phyloP scores from a whole-genome alignment of 441 rosid species.

The Capsella rubella region DNA sequence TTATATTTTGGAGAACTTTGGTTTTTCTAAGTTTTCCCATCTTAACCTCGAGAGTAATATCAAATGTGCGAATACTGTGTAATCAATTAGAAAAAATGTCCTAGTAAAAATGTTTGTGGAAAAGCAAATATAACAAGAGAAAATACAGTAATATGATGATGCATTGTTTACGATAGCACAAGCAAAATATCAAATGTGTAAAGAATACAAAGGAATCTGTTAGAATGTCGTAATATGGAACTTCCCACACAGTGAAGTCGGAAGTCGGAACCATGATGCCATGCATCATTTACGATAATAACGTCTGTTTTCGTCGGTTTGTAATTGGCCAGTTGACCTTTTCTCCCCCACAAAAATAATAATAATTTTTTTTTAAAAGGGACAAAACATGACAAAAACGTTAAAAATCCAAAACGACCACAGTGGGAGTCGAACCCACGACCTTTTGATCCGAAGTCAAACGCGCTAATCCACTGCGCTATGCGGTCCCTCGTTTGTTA shows the following conservation, averaged over 20 bases:
- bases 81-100: background rate
- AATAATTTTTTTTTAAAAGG: too few relatives aligned
- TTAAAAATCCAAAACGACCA: constrained; percentile 52
- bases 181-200: too few relatives aligned
- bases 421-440: constrained; percentile 99
- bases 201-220: background rate
- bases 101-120: too few relatives aligned
- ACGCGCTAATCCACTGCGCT: constrained; percentile 99
- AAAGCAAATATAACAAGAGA: too few relatives aligned
- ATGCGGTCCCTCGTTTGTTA: constrained; percentile 60
- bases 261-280: background rate
- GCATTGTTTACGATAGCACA: too few relatives aligned
- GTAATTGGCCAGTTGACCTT: background rate
- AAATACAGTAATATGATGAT: too few relatives aligned
- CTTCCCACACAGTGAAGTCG: background rate
- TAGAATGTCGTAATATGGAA: background rate
- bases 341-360: background rate
- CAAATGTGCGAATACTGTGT: background rate
- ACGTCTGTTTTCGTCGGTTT: background rate
- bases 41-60: background rate
- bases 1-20: background rate
- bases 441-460: constrained; percentile 99
- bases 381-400: background rate
- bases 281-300: background rate
- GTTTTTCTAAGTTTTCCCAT: background rate